phyloP scores from a whole-genome alignment of 2,329 filamentous ascomycete genomes.

The Epicoccum nigrum region DNA sequence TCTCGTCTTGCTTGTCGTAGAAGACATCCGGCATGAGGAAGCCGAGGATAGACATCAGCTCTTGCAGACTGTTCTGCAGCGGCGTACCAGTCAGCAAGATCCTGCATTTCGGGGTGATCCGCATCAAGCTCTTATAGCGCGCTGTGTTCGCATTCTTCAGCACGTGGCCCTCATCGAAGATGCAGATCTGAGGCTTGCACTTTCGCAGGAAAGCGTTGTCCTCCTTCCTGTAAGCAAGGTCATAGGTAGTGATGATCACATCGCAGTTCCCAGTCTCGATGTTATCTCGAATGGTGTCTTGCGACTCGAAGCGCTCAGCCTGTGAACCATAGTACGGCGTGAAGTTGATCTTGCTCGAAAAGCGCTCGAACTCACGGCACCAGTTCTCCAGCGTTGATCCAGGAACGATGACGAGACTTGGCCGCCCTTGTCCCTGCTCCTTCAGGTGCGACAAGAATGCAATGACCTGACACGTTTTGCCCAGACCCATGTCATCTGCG shows the following conservation, averaged over 20 bases:
- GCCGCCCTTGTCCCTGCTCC: slow-evolving; percentile 70
- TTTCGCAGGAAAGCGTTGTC: slow-evolving; percentile 69
- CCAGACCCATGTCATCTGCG: slow-evolving; percentile 93
- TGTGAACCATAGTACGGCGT: slow-evolving; percentile 75
- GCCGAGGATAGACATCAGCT: slow-evolving; percentile 87
- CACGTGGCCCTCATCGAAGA: slow-evolving; percentile 95
- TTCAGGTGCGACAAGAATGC: slow-evolving; percentile 85
- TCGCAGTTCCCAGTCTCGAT: slow-evolving; percentile 64
- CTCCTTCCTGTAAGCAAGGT: slow-evolving; percentile 64
- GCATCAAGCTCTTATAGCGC: slow-evolving; percentile 78
- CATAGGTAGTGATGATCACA: slow-evolving; percentile 75
- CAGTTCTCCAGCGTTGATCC: slow-evolving; percentile 95
- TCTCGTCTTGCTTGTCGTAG: slow-evolving; percentile 62
- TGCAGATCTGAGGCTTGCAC: slow-evolving; percentile 63
- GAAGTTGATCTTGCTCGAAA: slow-evolving; percentile 78
- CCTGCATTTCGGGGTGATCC: slow-evolving; percentile 80
- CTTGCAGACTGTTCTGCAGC: slow-evolving; percentile 91
- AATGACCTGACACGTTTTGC: slow-evolving; percentile 97
- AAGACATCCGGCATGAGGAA: slow-evolving; percentile 93
- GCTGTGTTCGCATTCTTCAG: slow-evolving; percentile 87
- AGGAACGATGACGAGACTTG: slow-evolving; percentile 85
- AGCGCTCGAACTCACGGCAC: slow-evolving; percentile 86
- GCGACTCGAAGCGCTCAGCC: slow-evolving; percentile 69
- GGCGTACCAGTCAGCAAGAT: slow-evolving; percentile 90
- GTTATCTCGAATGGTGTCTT: slow-evolving; percentile 68